These are phyloP conservation scores for Lenwebbia sp. DNA, from an alignment of 345 rosid genomes.

Conservation along the genomic window DNA sequence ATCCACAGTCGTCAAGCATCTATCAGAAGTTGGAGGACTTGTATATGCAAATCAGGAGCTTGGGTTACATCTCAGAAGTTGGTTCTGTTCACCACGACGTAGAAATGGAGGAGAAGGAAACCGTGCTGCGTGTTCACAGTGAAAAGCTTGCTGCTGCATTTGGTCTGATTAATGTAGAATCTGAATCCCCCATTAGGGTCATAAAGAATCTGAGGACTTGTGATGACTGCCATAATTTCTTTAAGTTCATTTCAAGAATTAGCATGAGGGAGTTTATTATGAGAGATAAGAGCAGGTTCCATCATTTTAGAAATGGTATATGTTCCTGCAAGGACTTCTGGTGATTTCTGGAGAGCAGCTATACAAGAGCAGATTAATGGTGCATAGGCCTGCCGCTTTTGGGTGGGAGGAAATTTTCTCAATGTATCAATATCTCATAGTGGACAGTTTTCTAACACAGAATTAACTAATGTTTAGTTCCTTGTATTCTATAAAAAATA, in stretches of 20 bases:
- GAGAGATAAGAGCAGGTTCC: constrained; percentile 64
- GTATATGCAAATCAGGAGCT: constrained; percentile 24
- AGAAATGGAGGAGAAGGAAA: constrained; percentile 58
- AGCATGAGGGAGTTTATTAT: constrained; percentile 41
- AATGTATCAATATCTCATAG: not conserved
- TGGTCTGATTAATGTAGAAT: constrained; percentile 25
- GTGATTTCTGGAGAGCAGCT: constrained; percentile 10
- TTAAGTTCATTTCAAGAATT: constrained; percentile 39
- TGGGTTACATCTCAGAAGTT: constrained; percentile 44
- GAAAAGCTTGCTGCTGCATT: constrained; percentile 60
- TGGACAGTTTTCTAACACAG: not conserved
- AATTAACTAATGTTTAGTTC: not conserved
- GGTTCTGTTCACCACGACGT: constrained; percentile 45
- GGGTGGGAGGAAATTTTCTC: not conserved
- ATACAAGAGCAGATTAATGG: not conserved
- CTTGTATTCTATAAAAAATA: not conserved
- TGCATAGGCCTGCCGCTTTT: not conserved
- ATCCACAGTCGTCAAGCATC: constrained; percentile 33
- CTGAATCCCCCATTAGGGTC: constrained; percentile 26
- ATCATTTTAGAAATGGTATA: constrained; percentile 40
- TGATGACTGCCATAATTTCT: constrained; percentile 65
- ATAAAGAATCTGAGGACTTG: constrained; percentile 60
- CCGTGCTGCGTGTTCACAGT: constrained; percentile 35
- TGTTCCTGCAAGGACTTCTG: constrained; percentile 70
- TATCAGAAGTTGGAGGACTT: constrained; percentile 31